These are phyloP conservation scores for Piper betle DNA, from an alignment of 164 flowering plant species.

Conservation along the genomic window DNA sequence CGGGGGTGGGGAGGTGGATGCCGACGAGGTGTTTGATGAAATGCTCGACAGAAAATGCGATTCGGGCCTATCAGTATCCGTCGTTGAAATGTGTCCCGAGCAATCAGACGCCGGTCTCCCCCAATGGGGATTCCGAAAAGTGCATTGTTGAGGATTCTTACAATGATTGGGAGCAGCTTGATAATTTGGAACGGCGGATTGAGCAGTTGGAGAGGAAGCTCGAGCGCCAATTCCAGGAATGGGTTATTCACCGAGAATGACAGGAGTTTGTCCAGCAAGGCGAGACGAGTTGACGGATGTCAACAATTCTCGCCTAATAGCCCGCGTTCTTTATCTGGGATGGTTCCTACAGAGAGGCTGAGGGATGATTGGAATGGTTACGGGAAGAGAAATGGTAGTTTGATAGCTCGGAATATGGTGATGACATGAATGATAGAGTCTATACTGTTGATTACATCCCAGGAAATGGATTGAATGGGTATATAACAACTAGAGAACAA, in stretches of 20 bases:
- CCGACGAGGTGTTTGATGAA: not conserved
- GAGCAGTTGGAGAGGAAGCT: slow-evolving; percentile 35
- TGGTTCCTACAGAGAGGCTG: slow-evolving; percentile 28
- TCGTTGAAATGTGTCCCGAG: slow-evolving; percentile 50
- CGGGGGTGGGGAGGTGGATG: slow-evolving; percentile 57
- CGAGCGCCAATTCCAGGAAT: slow-evolving; percentile 27
- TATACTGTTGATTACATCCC: slow-evolving; percentile 78
- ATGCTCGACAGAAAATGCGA: slow-evolving; percentile 22
- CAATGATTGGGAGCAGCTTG: slow-evolving; percentile 22
- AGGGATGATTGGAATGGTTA: slow-evolving; percentile 22
- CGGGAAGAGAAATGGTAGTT: slow-evolving; percentile 28
- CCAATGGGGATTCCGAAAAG: slow-evolving; percentile 55
- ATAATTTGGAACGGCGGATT: slow-evolving; percentile 33
- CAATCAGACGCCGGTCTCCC: slow-evolving; percentile 24
- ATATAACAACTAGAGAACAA: slow-evolving; percentile 36
- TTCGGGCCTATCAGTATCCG: slow-evolving; percentile 57
- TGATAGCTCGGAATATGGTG: slow-evolving; percentile 45
- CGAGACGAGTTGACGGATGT: slow-evolving; percentile 34
- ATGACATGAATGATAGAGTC: slow-evolving; percentile 73
- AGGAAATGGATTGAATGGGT: slow-evolving; percentile 8
- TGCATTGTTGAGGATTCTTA: slow-evolving; percentile 65
- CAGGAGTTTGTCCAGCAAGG: slow-evolving; percentile 40
- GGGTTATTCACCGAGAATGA: slow-evolving; percentile 28
- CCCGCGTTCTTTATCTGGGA: slow-evolving; percentile 26
- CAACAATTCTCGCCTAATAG: slow-evolving; percentile 52